Evolutionary conservation across 2,329 filamentous ascomycete species (phyloP).

Genomic region (Fusarium sp.): DNA sequence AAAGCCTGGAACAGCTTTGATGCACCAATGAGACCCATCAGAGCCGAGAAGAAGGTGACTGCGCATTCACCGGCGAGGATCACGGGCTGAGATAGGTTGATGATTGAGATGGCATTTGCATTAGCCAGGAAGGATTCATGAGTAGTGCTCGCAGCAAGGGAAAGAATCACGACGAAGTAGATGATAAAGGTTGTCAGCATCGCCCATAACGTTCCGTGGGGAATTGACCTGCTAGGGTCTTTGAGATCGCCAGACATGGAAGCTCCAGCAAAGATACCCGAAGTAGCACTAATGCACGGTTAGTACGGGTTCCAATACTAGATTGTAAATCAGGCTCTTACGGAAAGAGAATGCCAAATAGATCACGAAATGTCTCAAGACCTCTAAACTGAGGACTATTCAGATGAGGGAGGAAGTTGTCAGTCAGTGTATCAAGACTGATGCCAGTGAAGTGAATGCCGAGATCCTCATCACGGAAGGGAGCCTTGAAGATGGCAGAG

Average conservation of each 20-base stretch:
- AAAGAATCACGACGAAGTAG: slow-evolving; percentile 81
- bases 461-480: slow-evolving; percentile 72
- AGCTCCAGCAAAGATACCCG: slow-evolving; percentile 75
- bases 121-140: slow-evolving; percentile 79
- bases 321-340: slow-evolving; percentile 36
- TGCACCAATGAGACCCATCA: slow-evolving; percentile 89
- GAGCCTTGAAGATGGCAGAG: slow-evolving; percentile 75
- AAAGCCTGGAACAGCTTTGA: slow-evolving; percentile 88
- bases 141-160: slow-evolving; percentile 81
- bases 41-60: slow-evolving; percentile 83
- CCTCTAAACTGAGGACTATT: slow-evolving; percentile 71
- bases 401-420: slow-evolving; percentile 80
- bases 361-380: slow-evolving; percentile 78
- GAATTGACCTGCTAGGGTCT: slow-evolving; percentile 86
- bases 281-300: slow-evolving; percentile 56
- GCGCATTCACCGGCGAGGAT: slow-evolving; percentile 86
- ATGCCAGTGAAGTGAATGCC: slow-evolving; percentile 83
- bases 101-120: slow-evolving; percentile 83
- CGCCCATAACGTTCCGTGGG: slow-evolving; percentile 83
- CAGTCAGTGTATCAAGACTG: slow-evolving; percentile 74
- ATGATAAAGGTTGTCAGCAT: slow-evolving; percentile 80
- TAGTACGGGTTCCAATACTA: background rate
- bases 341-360: slow-evolving; percentile 90
- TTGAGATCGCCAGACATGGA: slow-evolving; percentile 91
- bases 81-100: slow-evolving; percentile 78